Base-by-base conservation (phyloP, 2,329 filamentous ascomycete genomes). In the Fusarium multiceps region DNA sequence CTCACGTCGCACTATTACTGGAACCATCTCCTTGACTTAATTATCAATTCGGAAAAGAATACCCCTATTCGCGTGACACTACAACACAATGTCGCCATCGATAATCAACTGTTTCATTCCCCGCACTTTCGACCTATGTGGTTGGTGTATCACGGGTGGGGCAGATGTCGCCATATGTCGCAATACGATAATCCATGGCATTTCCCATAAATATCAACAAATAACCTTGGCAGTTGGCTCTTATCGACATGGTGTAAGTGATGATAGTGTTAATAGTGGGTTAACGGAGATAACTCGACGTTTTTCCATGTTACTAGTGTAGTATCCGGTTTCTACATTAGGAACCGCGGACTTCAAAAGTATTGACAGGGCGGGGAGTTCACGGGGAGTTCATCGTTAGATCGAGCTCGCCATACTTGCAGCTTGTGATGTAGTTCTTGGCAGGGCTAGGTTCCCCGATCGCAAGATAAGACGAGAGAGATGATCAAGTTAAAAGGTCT, bases 301-400 rank as follows among this genome's bases (percentile, higher is more conserved):
- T 16, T n/a, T n/a, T n/a, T 2, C 7, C n/a, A 25, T 27, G 30
- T 37, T 51, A n/a, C 32, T 18, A 18, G 18, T 40, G 4, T 37
- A 7, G 16, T 51, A 28, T 20, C 11, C 30, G 37, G 37, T 10
- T 1, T 14, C 45, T 3, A 61, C 25, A 61, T 53, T 9, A 62
- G 30, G 4, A 23, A 2, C 59, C 45, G 30, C 7, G 7, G 11
- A 18, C 21, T 6, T 5, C 13, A 4, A 11, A 34, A 5, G n/a
- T 9, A 2, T 3, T 13, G 1, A 25, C 2, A 7, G 0, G 34
- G 13, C 4, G 1, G 1, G 3, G 0, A 5, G 20, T 8, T 7
- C 4, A 5, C 2, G 28, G 11, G 13, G 8, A 37, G 23, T 4
- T 8, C 18, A 6, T 42, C 23, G 11, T 2, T 13, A n/a, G 2